Base-by-base conservation (phyloP, 495 filamentous ascomycete species). In the Aspergillus coremiiformis region DNA sequence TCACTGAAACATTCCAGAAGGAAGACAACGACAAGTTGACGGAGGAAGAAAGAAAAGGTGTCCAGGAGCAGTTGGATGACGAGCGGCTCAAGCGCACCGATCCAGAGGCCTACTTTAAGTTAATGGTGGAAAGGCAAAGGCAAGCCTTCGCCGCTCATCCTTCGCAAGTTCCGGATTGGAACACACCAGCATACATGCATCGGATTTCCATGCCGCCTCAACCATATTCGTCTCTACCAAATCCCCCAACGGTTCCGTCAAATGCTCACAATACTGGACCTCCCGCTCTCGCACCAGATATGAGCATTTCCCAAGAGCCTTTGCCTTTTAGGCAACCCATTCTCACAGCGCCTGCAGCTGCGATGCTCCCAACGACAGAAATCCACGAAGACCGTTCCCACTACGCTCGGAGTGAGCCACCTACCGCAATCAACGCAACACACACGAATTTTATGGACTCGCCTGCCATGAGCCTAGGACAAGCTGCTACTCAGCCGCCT, bases 11-110 rank as follows among this genome's bases (percentile, higher is more conserved):
- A 0, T 80, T 85, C 53, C 71, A 77, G 46, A 65, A 64, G 23
- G 78, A 85, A 39, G 75, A 79, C 43, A 71, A 79, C 21, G 78
- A 82, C 32, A 62, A 65, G 7, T 64, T 87, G 21, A 81, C 79
- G 0, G 73, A 70, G 15, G 81, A 80, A 51, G 84, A 86, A 53
- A 53, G 59, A 26, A 63, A 62, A 32, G 72, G 73, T 29, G 78
- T 79, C 0, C 63, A 73, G 26, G 47, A 73, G 46, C 58, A 75
- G 45, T 46, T 74, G 9, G 54, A 60, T 17, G 68, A 79, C 41
- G 70, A 79, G 42, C 61, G 64, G 11, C 62, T 79, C 12, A 71
- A 67, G 53, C 77, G 77, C 19, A 61, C 59, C 9, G 65, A 82
- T 54, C 75, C 73, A 5, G 49, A 21, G 14, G 70, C 64, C 12